Evolutionary conservation across 2,329 filamentous ascomycete genomes (phyloP), one percentile per base, ranked within the genome.

Genomic region (Colletotrichum somersetense): DNA sequence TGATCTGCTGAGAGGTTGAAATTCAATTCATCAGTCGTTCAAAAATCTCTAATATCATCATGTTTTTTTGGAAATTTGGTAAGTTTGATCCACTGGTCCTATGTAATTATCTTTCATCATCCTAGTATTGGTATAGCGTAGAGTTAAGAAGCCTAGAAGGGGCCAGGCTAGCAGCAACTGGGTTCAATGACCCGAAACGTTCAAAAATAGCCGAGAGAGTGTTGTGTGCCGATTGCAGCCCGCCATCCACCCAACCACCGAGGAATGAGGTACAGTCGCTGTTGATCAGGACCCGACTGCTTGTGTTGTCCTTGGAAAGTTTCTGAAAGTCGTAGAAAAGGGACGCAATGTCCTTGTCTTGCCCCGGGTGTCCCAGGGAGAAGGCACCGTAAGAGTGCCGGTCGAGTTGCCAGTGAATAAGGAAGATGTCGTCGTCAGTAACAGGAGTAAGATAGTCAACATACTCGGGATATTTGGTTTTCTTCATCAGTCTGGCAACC

Each of bases 281-380:
- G 46, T 48, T 48, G 8, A 48, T 23, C 8, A 48, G 46, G 8
- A 48, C 46, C 46, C 46, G 46, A 12, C 46, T 48, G 46, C n/a
- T 7, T 4, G n/a, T 11, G 12, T 12, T 11, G 12, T 12, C 46
- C 12, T 48, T 33, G 53, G 23, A 7, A 16, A 66, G 44, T 23
- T 58, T 66, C 53, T 66, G 38, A 11, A 23, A 66, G 55, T 66
- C 63, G 53, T 59, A 66, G 63, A 66, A 66, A 20, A 66, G 55
- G 30, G 63, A 55, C 53, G 55, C 55, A 26, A 66, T 66, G 8
- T 58, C 40, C 16, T 59, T 55, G 30, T 66, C 63, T 20, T 66
- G 63, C 4, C 63, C 53, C 4, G 63, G 63, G 35, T 59, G 40
- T 38, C 63, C 63, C 30, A 66, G 53, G 26, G 52, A 58, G 30